Conservation (phyloP, 208 protist genomes). For the Dictyostelium gargantuum region DNA sequence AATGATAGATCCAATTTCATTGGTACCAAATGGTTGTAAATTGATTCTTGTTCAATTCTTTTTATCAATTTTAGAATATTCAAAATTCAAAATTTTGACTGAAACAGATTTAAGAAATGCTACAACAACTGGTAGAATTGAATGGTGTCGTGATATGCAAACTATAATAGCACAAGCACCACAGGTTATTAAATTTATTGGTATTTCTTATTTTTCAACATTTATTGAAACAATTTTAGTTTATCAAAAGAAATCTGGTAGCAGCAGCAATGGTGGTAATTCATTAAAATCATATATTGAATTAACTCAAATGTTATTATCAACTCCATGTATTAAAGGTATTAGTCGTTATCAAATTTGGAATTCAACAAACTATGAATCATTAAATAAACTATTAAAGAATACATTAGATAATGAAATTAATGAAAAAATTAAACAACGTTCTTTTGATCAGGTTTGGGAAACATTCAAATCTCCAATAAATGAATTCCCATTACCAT, state of each 20-base stretch:
- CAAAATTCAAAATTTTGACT: background rate
- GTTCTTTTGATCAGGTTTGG: background rate
- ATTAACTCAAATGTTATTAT: background rate
- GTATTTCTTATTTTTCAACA: background rate
- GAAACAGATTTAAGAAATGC: background rate
- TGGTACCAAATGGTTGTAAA: background rate
- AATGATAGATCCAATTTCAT: background rate
- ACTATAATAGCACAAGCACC: background rate
- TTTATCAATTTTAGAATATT: background rate
- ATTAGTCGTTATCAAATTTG: background rate
- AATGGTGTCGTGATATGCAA: conserved; percentile 32
- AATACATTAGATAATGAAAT: background rate
- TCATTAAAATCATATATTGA: background rate
- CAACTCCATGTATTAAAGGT: background rate
- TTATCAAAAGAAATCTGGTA: background rate
- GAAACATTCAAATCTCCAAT: background rate
- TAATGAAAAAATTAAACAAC: background rate
- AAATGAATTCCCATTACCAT: background rate
- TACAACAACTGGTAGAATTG: background rate
- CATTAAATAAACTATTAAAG: background rate
- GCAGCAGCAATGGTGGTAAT: background rate
- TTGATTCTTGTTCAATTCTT: background rate
- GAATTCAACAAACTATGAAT: background rate
- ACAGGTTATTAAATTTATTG: conserved; percentile 8
- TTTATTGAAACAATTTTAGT: background rate